These are phyloP conservation scores for Russula earlei DNA, from an alignment of 768 basidiomycete species.

Conservation along the genomic window DNA sequence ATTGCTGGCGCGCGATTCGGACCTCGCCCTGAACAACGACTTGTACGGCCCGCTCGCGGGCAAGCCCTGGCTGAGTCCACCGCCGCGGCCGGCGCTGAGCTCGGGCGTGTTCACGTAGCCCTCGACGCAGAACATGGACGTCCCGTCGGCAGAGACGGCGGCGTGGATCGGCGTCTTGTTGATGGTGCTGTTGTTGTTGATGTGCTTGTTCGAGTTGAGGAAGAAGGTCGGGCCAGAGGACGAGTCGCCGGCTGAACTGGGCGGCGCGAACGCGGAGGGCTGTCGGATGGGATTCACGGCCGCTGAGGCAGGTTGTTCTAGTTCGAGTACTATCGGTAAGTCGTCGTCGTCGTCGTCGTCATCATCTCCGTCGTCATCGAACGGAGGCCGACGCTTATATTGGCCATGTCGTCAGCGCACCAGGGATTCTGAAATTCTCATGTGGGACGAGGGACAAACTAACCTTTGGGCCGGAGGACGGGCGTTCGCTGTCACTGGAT, in stretches of 20 bases:
- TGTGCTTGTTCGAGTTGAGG: not conserved
- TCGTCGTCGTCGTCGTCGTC: slow-evolving; percentile 4
- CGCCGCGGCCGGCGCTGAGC: slow-evolving; percentile 10
- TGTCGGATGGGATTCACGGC: slow-evolving; percentile 2
- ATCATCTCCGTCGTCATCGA: not conserved
- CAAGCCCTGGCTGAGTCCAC: slow-evolving; percentile 12
- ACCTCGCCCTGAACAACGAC: slow-evolving; percentile 14
- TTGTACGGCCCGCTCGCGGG: slow-evolving; percentile 12
- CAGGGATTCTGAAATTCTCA: not conserved
- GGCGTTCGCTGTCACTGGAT: not conserved
- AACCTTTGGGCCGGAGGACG: not conserved
- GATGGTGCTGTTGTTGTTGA: not conserved
- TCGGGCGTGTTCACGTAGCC: slow-evolving; percentile 17
- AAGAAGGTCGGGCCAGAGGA: slow-evolving; percentile 3
- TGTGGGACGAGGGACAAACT: not conserved
- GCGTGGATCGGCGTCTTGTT: not conserved
- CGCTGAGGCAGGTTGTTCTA: not conserved
- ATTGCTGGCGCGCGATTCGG: slow-evolving; percentile 1
- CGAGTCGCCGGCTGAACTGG: not conserved
- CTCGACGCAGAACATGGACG: slow-evolving; percentile 15
- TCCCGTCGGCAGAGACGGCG: slow-evolving; percentile 3
- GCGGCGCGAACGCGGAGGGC: slow-evolving; percentile 4
- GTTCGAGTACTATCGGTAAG: not conserved
- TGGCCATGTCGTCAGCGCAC: not conserved
- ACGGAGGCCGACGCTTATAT: not conserved